Percentiles rank a stretch among this genome's conserved stretches.
Conservation (phyloP, 1,284 basidiomycete species). For the Mycosarcoma mackinlayi region DNA sequence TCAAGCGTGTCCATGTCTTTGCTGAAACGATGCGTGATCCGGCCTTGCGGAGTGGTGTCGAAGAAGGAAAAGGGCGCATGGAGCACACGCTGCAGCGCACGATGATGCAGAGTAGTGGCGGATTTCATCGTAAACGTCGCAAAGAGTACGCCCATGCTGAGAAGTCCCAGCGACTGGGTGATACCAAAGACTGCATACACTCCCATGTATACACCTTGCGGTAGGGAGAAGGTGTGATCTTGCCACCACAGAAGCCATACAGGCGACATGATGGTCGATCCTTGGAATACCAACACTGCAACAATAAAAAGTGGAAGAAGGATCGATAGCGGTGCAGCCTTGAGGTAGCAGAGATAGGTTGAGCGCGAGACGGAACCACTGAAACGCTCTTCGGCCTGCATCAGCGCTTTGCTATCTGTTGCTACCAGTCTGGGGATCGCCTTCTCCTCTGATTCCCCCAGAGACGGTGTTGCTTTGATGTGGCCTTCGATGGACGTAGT, state of each 20-base stretch:
- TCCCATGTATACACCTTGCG: slow-evolving; percentile 45
- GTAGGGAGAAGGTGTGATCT: slow-evolving; percentile 8
- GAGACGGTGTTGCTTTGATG: background rate
- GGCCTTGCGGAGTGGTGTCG: slow-evolving; percentile 51
- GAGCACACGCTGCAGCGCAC: slow-evolving; percentile 31
- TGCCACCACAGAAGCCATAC: slow-evolving; percentile 50
- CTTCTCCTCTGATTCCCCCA: background rate
- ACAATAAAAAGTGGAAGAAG: slow-evolving; percentile 28
- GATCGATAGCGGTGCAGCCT: slow-evolving; percentile 18
- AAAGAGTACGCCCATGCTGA: slow-evolving; percentile 47
- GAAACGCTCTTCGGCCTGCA: slow-evolving; percentile 35
- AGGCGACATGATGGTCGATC: slow-evolving; percentile 36
- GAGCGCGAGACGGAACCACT: slow-evolving; percentile 23
- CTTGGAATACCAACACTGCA: slow-evolving; percentile 37
- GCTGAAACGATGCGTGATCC: slow-evolving; percentile 50
- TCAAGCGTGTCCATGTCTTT: slow-evolving; percentile 65
- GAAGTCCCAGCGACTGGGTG: slow-evolving; percentile 32
- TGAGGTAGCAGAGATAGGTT: slow-evolving; percentile 43
- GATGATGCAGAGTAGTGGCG: slow-evolving; percentile 30
- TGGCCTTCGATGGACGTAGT: background rate
- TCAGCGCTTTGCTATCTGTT: slow-evolving; percentile 12
- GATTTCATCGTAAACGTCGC: slow-evolving; percentile 34
- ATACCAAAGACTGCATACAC: slow-evolving; percentile 43
- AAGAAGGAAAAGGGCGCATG: slow-evolving; percentile 53
- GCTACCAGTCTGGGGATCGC: too few relatives aligned